A percentile compares a stretch with the other conserved stretches of the same genome.
These are phyloP conservation scores for Psilocybe cyanescens DNA, from an alignment of 768 basidiomycete genomes.

Conservation along the genomic window DNA sequence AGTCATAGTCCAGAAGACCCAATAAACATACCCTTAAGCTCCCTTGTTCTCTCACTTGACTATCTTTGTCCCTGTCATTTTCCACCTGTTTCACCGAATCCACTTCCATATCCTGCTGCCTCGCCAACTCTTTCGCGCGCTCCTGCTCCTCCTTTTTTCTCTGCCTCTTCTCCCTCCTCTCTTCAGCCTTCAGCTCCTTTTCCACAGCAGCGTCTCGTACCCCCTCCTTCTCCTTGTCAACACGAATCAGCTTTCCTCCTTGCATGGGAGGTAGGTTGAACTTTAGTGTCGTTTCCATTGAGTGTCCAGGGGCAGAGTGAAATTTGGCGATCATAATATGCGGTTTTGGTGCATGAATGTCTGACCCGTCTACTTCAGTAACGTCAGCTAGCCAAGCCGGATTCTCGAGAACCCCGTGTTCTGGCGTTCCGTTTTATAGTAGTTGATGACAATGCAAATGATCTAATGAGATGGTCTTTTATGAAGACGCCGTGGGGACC, in stretches of 20 bases:
- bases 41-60: background rate
- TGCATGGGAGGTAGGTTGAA: constrained; percentile 29
- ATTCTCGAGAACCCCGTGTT: background rate
- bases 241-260: constrained; percentile 1
- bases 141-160: constrained; percentile 10
- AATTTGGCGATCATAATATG: constrained; percentile 31
- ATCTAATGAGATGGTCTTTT: too few relatives aligned
- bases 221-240: constrained; percentile 11
- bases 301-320: constrained; percentile 30
- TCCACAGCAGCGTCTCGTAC: constrained; percentile 10
- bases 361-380: constrained; percentile 4
- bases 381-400: constrained; percentile 1
- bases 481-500: too few relatives aligned
- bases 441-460: background rate
- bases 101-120: constrained; percentile 5
- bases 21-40: background rate
- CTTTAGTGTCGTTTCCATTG: constrained; percentile 33
- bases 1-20: background rate
- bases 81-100: background rate
- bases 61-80: constrained; percentile 7
- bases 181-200: constrained; percentile 10
- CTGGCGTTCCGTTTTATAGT: background rate
- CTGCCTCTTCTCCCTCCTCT: constrained; percentile 11
- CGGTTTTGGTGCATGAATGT: constrained; percentile 8
- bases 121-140: constrained; percentile 1